Base-by-base conservation (phyloP, 306 rosid species). In the Carpinus fangiana region DNA sequence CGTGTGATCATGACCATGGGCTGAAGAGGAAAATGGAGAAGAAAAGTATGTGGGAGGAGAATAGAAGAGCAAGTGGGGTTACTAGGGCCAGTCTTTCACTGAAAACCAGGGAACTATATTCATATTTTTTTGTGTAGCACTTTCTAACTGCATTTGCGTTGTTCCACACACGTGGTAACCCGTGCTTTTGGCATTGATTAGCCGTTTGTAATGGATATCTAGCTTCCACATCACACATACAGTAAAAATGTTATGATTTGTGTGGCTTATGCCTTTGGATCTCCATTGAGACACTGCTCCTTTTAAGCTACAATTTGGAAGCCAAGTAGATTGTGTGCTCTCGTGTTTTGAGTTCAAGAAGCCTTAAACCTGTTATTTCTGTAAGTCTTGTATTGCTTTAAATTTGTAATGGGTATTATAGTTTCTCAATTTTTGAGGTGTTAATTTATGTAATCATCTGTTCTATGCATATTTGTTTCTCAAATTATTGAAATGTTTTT, bases 81-180 rank as follows among this genome's bases (percentile, higher is more conserved):
- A 43, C 61, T 38, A 75, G 87, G 83, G 74, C 81, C 86, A 78
- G 76, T 45, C 71, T 81, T 78, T 89, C 97, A 88, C 93, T 86
- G 93, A 92, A 90, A 87, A 87, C 89, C 91, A 82, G 93, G 96
- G 80, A 82, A 77, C 77, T 84, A 78, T 79, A 72, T 83, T 82
- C 74, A 70, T 59, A 65, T 70, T 79, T 64, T 78, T 76, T 82
- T 82, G 68, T 77, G 78, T 76, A 68, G 57, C 75, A 75, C 80
- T 73, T 65, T 86, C 67, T 69, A 82, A 85, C 85, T 20, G 85
- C 86, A 79, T 86, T 72, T 87, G 86, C 83, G 76, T 76, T 54
- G 78, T 76, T 78, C 26, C 2, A 77, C 86, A 86, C 89, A 88
- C 82, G 92, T 76, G 86, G 54, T 65, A 73, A 48, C 56, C 87